Evolutionary conservation across 2,329 filamentous ascomycete species (phyloP), one percentile per base, ranked within the genome.

Genomic region (Leptographium wingfieldii): DNA sequence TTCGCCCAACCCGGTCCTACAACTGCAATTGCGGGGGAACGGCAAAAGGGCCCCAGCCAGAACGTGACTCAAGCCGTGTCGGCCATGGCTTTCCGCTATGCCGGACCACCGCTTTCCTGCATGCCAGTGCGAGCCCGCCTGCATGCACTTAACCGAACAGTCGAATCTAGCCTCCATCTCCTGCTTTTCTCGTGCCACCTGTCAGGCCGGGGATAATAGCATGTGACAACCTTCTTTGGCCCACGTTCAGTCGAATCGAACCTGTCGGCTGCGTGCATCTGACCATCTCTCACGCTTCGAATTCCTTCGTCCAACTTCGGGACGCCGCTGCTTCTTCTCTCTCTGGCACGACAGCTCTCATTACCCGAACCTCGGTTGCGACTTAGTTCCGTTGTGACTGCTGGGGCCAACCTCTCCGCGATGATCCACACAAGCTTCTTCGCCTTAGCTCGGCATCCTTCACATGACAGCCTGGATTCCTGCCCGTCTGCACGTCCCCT

Each of bases 1-100:
- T 52, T 59, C 57, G 56, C 19, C 31, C 55, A 46, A 52, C 55
- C 56, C 62, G 58, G 56, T 25, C 62, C 48, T 31, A 52, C 5
- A 22, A 2, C 7, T 46, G 5, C 43, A 46, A 46, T 49, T 58
- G 52, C 59, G 59, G 59, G 59, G 56, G 56, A 60, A 61, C 56
- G 59, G 59, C 59, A 57, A 54, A 57, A 57, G 10, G 19, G 43
- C 9, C 16, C 19, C 43, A 22, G 43, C 4, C 43, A 46, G 43
- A 19, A 46, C 19, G 43, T 46, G 43, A 56, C 22, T 56, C 25
- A 3, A 31, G 31, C 49, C 27, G 25, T 52, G 31, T 31, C 49
- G 49, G 49, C 12, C 49, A 52, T 5, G 14, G 11, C 22, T 22
- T 56, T 56, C 55, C 55, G 12, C 46, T 46, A 56, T 56, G 55